Evolutionary conservation across 768 basidiomycete species (phyloP).

Genomic region (Pisolithus albus): DNA sequence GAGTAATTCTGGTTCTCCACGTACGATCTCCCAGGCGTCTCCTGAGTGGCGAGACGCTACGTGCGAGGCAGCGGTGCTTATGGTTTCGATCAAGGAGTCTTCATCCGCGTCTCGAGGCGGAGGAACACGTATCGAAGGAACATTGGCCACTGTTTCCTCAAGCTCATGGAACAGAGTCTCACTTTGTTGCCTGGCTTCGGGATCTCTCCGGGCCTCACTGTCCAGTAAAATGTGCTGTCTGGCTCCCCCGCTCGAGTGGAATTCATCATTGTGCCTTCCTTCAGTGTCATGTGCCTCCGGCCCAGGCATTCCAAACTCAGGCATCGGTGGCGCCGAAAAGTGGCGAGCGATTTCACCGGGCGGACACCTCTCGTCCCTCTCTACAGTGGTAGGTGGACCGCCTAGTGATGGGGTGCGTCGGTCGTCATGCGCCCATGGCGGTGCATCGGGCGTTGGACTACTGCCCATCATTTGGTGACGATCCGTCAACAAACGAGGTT

Average conservation of each 20-base stretch:
- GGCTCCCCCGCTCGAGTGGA: constrained; percentile 46
- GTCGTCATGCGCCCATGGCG: not conserved
- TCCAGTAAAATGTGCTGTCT: too few species aligned
- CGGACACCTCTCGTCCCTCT: constrained; percentile 13
- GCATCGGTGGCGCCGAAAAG: constrained; percentile 14
- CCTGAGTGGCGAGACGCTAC: constrained; percentile 50
- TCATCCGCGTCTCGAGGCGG: constrained; percentile 18
- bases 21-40: constrained; percentile 52
- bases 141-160: constrained; percentile 16
- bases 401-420: constrained; percentile 14
- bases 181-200: too few species aligned
- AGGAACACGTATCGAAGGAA: constrained; percentile 17
- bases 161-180: too few species aligned
- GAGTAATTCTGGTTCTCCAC: constrained; percentile 53
- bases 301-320: constrained; percentile 10
- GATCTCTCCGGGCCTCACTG: constrained; percentile 34
- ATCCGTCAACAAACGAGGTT: not conserved
- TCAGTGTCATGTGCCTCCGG: constrained; percentile 49
- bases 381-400: constrained; percentile 6
- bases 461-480: not conserved
- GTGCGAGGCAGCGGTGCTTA: constrained; percentile 40
- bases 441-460: too few species aligned
- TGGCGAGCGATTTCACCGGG: constrained; percentile 22
- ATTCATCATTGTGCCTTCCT: constrained; percentile 54
- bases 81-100: constrained; percentile 29